These are phyloP conservation scores for Lentinula raphanica DNA, from an alignment of 768 basidiomycete species.

Conservation along the genomic window DNA sequence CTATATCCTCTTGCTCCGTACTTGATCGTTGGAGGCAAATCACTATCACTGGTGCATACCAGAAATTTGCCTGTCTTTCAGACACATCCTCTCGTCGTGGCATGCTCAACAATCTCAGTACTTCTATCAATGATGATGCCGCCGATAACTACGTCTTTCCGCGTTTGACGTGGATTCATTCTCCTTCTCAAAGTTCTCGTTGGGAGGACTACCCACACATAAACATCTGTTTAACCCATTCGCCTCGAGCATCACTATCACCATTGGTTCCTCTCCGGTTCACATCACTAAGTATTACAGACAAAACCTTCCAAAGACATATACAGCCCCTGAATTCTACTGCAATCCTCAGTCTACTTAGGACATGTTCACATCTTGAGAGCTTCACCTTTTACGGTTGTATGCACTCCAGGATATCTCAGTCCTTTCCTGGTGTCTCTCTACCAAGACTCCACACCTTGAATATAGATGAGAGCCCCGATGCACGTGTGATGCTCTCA, in stretches of 20 bases:
- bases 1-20: constrained; percentile 60
- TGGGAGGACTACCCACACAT: constrained; percentile 30
- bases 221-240: constrained; percentile 40
- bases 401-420: constrained; percentile 36
- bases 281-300: constrained; percentile 52
- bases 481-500: constrained; percentile 60
- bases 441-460: constrained; percentile 58
- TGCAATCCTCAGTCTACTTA: constrained; percentile 57
- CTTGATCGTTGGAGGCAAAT: constrained; percentile 57
- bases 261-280: constrained; percentile 49
- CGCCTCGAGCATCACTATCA: constrained; percentile 41
- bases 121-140: constrained; percentile 10
- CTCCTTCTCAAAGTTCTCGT: constrained; percentile 26
- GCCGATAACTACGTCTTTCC: constrained; percentile 27
- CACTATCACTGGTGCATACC: constrained; percentile 35
- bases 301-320: constrained; percentile 32
- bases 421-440: constrained; percentile 34
- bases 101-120: constrained; percentile 8
- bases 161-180: constrained; percentile 27
- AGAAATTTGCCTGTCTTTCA: constrained; percentile 26
- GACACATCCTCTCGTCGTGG: constrained; percentile 21
- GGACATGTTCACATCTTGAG: constrained; percentile 56
- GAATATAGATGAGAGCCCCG: constrained; percentile 53
- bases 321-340: constrained; percentile 34
- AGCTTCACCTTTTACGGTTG: constrained; percentile 52